These are phyloP conservation scores for Neoarthrinium moseri DNA, from an alignment of 2,329 filamentous ascomycete species.

Conservation along the genomic window DNA sequence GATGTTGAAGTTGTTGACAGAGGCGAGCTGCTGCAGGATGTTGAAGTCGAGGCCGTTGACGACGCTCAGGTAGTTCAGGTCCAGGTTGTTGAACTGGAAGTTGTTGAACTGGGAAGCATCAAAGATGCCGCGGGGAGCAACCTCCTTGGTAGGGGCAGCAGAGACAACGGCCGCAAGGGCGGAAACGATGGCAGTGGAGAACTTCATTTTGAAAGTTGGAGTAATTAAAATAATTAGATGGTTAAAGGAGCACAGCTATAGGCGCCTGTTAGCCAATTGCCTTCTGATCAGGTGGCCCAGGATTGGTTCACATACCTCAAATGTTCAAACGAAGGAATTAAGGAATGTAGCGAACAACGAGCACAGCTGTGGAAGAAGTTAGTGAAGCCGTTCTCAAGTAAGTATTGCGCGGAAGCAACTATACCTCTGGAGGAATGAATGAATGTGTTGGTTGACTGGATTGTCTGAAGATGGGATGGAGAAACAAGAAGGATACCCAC, in stretches of 20 bases:
- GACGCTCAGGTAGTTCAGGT: constrained; percentile 35
- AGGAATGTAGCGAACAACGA: constrained; percentile 46
- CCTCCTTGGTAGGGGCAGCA: constrained; percentile 37
- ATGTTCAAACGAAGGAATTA: constrained; percentile 35
- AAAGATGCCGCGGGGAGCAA: constrained; percentile 23
- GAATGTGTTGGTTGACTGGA: constrained; percentile 28
- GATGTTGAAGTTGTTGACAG: constrained; percentile 34
- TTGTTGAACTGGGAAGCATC: constrained; percentile 33
- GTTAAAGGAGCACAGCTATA: constrained; percentile 43
- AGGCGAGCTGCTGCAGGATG: constrained; percentile 32
- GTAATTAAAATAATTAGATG: constrained; percentile 28
- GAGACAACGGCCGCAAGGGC: constrained; percentile 42
- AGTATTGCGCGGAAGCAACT: constrained; percentile 11
- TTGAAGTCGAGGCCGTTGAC: constrained; percentile 29
- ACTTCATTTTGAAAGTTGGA: constrained; percentile 45
- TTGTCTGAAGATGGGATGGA: constrained; percentile 33
- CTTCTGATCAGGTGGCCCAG: neutral
- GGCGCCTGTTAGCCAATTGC: constrained; percentile 17
- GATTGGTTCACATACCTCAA: constrained; percentile 29
- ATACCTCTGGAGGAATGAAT: constrained; percentile 47
- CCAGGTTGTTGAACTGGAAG: constrained; percentile 30
- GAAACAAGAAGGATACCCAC: constrained; percentile 21
- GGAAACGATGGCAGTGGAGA: constrained; percentile 42
- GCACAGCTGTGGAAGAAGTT: constrained; percentile 40
- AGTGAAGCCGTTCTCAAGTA: constrained; percentile 13